phyloP scores from a whole-genome alignment of 768 basidiomycete species.

The Mycena albidolilacea region DNA sequence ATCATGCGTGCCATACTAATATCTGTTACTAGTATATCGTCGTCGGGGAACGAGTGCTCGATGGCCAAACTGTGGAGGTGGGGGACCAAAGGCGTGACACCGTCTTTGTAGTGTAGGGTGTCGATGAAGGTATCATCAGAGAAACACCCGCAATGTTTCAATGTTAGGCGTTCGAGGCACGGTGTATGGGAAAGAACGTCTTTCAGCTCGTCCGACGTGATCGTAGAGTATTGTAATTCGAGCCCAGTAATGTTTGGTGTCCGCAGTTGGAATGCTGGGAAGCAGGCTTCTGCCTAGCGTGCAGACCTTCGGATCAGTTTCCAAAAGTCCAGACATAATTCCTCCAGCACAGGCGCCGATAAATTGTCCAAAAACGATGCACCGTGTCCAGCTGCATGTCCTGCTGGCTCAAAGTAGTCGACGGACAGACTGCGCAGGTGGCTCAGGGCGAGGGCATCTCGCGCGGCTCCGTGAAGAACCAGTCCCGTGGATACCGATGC shows the following conservation, averaged over 20 bases:
- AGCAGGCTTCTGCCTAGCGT: not conserved
- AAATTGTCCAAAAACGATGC: not conserved
- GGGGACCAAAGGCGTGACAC: not conserved
- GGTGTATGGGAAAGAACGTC: not conserved
- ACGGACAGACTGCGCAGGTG: not conserved
- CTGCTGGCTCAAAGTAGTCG: too few relatives aligned
- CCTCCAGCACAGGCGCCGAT: not conserved
- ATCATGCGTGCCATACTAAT: not conserved
- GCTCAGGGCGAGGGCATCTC: not conserved
- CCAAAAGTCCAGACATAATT: not conserved
- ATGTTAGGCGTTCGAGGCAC: not conserved
- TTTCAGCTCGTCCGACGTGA: not conserved
- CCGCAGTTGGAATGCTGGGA: constrained; percentile 2
- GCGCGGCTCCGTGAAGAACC: not conserved
- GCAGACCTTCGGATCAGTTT: rapidly evolving
- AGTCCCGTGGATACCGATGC: too few relatives aligned
- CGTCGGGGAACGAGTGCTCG: too few relatives aligned
- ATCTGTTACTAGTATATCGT: too few relatives aligned
- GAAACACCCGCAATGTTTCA: too few relatives aligned
- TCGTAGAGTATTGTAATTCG: not conserved
- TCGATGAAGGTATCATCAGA: not conserved
- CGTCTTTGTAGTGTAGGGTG: not conserved
- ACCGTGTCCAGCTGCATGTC: too few relatives aligned
- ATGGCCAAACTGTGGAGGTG: not conserved
- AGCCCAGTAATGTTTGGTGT: not conserved